phyloP scores from a whole-genome alignment of 176 grass and related monocot genomes.

The Stipa capillata region DNA sequence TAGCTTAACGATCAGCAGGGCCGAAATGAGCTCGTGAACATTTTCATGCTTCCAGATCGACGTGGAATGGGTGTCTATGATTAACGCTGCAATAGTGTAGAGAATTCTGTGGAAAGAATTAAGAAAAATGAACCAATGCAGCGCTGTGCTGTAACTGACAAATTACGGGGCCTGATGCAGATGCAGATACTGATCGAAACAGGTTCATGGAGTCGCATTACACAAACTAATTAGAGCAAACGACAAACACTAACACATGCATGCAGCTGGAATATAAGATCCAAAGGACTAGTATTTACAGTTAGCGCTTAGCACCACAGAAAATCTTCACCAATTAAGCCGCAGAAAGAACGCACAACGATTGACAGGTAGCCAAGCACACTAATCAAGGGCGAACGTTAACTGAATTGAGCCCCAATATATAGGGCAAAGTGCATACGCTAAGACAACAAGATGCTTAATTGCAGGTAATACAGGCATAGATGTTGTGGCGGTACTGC shows the following conservation, averaged over 20 bases:
- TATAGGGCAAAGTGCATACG: not conserved
- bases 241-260: not conserved
- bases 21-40: not conserved
- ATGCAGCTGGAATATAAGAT: not conserved
- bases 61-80: not conserved
- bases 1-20: not conserved
- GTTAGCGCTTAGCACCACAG: not conserved
- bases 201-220: slow-evolving; percentile 7
- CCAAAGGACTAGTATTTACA: slow-evolving; percentile 28
- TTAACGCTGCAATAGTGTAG: not conserved
- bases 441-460: not conserved
- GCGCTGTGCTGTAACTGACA: not conserved
- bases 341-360: not conserved
- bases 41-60: not conserved
- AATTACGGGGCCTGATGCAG: not conserved
- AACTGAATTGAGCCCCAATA: not conserved
- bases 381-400: not conserved
- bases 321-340: not conserved
- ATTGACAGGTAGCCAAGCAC: not conserved
- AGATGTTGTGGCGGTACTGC: not conserved
- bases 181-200: not conserved
- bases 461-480: not conserved
- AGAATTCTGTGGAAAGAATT: not conserved
- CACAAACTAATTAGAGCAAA: not conserved
- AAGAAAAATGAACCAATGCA: not conserved